phyloP scores from a whole-genome alignment of 2,329 filamentous ascomycete genomes.

The Bimuria novae-zelandiae region DNA sequence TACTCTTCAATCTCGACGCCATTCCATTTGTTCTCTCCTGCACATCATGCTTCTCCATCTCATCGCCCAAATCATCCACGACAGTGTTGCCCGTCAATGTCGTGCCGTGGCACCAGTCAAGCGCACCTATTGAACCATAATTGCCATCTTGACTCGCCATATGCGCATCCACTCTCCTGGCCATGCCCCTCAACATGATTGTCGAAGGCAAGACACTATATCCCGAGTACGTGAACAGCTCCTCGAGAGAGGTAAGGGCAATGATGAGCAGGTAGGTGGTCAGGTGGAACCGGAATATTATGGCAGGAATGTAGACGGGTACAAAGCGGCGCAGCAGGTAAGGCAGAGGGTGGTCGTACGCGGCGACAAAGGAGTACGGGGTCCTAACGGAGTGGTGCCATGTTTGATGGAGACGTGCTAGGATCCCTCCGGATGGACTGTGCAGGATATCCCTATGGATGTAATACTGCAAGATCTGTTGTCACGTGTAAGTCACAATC shows the following conservation, averaged over 20 bases:
- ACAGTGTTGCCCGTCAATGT: conserved; percentile 59
- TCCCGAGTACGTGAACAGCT: conserved; percentile 69
- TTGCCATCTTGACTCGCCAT: conserved; percentile 64
- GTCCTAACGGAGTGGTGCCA: conserved; percentile 64
- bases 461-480: conserved; percentile 68
- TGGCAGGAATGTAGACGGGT: conserved; percentile 68
- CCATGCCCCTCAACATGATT: conserved; percentile 62
- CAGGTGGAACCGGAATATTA: conserved; percentile 70
- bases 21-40: conserved; percentile 47
- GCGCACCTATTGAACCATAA: conserved; percentile 64
- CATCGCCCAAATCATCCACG: conserved; percentile 58
- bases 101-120: conserved; percentile 48
- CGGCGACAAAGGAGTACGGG: conserved; percentile 66
- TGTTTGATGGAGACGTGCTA: conserved; percentile 49
- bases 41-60: conserved; percentile 61
- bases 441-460: conserved; percentile 77
- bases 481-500: background rate
- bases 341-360: conserved; percentile 70
- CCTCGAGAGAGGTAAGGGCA: conserved; percentile 66
- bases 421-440: conserved; percentile 34
- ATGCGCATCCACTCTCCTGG: conserved; percentile 62
- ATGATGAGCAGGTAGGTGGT: conserved; percentile 72
- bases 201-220: conserved; percentile 66
- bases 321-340: conserved; percentile 67
- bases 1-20: conserved; percentile 33